Percentiles rank a stretch among this genome's conserved stretches.
phyloP scores from a whole-genome alignment of 768 basidiomycete genomes.

The Kwoniella shandongensis region DNA sequence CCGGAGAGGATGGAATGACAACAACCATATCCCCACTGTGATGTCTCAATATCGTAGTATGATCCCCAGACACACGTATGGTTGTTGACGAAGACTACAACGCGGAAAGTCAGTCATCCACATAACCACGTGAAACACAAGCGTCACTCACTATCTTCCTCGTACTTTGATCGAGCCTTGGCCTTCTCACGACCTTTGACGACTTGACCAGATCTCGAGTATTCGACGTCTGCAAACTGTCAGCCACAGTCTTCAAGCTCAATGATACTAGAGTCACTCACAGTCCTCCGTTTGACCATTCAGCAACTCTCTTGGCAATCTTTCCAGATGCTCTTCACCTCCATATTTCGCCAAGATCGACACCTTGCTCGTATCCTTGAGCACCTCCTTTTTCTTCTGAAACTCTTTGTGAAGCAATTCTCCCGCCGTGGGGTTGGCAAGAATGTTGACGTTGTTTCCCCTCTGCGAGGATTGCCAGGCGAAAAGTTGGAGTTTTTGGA shows the following conservation, averaged over 20 bases:
- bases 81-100: conserved; percentile 80
- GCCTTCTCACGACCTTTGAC: conserved; percentile 88
- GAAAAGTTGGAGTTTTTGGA: conserved; percentile 89
- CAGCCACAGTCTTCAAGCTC: neutral
- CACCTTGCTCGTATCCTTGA: conserved; percentile 82
- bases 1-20: conserved; percentile 80
- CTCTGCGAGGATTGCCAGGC: conserved; percentile 93
- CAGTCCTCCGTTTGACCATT: conserved; percentile 93
- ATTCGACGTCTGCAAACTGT: conserved; percentile 70
- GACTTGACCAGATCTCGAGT: conserved; percentile 84
- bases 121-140: neutral
- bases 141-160: conserved; percentile 85
- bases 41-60: conserved; percentile 71
- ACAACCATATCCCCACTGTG: conserved; percentile 89
- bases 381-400: conserved; percentile 84
- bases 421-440: conserved; percentile 94
- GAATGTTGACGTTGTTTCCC: conserved; percentile 92
- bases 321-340: conserved; percentile 83
- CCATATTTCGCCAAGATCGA: conserved; percentile 91
- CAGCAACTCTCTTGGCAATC: conserved; percentile 83
- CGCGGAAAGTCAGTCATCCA: neutral
- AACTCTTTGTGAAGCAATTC: conserved; percentile 88
- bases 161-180: conserved; percentile 86
- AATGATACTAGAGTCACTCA: conserved; percentile 26
- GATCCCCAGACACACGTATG: conserved; percentile 98